Evolutionary conservation across 2,329 filamentous ascomycete genomes (phyloP).

Genomic region (Trichoderma breve): DNA sequence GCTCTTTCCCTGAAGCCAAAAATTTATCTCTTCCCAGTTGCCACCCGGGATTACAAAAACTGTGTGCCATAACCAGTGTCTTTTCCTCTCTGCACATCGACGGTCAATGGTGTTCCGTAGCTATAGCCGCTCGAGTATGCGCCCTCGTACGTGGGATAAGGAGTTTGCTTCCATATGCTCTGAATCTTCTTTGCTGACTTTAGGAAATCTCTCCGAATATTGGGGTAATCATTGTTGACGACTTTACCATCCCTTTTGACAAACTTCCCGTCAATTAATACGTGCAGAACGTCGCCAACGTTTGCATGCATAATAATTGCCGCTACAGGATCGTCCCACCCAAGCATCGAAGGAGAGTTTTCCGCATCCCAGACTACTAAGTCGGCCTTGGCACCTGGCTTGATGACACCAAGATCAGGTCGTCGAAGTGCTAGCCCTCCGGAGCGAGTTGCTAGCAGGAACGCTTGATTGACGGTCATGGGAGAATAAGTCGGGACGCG

Average conservation of each 20-base stretch:
- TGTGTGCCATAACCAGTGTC: neutral
- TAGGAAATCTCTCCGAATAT: neutral
- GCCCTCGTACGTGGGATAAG: constrained; percentile 7
- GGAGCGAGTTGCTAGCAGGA: constrained; percentile 52
- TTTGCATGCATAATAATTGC: constrained; percentile 55
- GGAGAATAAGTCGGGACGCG: constrained; percentile 47
- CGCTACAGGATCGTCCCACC: constrained; percentile 55
- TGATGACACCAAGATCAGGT: constrained; percentile 50
- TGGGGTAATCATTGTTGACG: neutral
- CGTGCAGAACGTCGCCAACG: constrained; percentile 51
- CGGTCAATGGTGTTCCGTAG: neutral
- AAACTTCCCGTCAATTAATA: constrained; percentile 50
- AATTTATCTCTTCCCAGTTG: too few species aligned
- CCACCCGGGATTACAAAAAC: neutral
- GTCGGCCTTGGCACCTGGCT: constrained; percentile 46
- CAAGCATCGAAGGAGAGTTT: constrained; percentile 46
- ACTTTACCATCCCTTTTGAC: constrained; percentile 32
- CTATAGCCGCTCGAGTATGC: neutral
- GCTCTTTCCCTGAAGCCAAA: neutral
- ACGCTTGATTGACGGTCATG: constrained; percentile 45
- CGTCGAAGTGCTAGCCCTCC: constrained; percentile 52
- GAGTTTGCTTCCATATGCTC: neutral
- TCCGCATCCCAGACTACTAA: constrained; percentile 52
- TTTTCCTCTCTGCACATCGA: constrained; percentile 5
- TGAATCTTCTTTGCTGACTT: neutral